phyloP scores from a whole-genome alignment of 495 filamentous ascomycete genomes.

The Talaromyces wortmannii region DNA sequence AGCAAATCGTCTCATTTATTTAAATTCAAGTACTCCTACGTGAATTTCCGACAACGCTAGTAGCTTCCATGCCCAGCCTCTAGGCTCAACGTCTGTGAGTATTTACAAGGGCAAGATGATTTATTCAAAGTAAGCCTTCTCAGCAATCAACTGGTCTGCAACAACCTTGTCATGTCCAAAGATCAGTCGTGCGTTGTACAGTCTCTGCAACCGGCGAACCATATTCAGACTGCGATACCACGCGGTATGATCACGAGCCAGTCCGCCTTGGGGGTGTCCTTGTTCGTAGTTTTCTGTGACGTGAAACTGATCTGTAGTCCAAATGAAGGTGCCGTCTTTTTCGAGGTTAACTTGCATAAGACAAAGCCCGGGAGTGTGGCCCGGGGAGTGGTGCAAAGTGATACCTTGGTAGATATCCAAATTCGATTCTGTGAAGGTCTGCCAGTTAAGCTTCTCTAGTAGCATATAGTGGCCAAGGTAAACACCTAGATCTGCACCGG shows the following conservation, averaged over 20 bases:
- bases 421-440: conserved; percentile 20
- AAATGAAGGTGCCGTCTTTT: conserved; percentile 34
- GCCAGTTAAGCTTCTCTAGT: conserved; percentile 23
- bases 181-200: conserved; percentile 27
- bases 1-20: too few relatives aligned
- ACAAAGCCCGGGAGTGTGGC: conserved; percentile 31
- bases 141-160: conserved; percentile 6
- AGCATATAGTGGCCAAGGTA: conserved; percentile 33
- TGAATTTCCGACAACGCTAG: too few relatives aligned
- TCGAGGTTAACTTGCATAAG: conserved; percentile 32
- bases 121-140: conserved; percentile 16
- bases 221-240: conserved; percentile 35
- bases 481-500: conserved; percentile 33
- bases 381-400: conserved; percentile 28
- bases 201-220: conserved; percentile 23
- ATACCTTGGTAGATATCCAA: conserved; percentile 31
- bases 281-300: conserved; percentile 29
- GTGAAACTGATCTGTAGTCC: conserved; percentile 37
- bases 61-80: neutral
- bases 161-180: conserved; percentile 29
- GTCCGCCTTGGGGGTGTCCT: conserved; percentile 31
- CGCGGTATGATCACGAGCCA: conserved; percentile 32
- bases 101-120: neutral
- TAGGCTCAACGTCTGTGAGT: neutral
- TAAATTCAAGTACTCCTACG: too few relatives aligned